Evolutionary conservation across 768 basidiomycete species (phyloP).

Genomic region (Basidioascus undulatus): DNA sequence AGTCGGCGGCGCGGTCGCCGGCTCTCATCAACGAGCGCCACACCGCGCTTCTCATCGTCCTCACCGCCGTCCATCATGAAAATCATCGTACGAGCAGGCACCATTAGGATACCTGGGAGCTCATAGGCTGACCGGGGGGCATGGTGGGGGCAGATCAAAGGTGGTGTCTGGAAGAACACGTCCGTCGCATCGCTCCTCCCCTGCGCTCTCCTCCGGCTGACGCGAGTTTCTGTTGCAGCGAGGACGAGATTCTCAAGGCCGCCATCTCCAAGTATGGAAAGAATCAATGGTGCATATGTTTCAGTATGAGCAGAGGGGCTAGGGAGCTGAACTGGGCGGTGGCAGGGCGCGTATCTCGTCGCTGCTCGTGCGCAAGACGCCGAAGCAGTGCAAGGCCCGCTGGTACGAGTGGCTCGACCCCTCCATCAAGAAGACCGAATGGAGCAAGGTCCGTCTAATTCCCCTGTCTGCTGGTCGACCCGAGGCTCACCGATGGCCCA

Average conservation of each 20-base stretch:
- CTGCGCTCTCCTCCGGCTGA: background rate
- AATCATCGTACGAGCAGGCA: no score
- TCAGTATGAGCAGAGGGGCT: background rate
- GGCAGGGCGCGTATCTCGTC: slow-evolving; percentile 89
- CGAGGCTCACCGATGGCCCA: background rate
- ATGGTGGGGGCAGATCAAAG: no score
- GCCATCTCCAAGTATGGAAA: slow-evolving; percentile 87
- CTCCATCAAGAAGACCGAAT: slow-evolving; percentile 98
- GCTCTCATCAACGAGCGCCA: no score
- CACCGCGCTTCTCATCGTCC: no score
- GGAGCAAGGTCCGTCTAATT: slow-evolving; percentile 55
- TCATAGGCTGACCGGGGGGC: no score
- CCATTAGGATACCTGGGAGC: no score
- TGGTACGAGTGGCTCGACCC: slow-evolving; percentile 99
- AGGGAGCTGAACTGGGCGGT: slow-evolving; percentile 13
- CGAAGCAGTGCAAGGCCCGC: slow-evolving; percentile 89
- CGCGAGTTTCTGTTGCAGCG: slow-evolving; percentile 4
- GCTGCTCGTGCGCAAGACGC: slow-evolving; percentile 87
- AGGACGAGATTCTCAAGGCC: slow-evolving; percentile 92
- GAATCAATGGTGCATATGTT: slow-evolving; percentile 49
- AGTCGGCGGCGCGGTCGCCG: no score
- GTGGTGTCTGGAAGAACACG: slow-evolving; percentile 42
- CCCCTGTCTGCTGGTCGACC: background rate
- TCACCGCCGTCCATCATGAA: no score
- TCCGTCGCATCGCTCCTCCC: background rate